Conservation (phyloP, 108 stramenopile species). For the Aurantiochytrium sp. region DNA sequence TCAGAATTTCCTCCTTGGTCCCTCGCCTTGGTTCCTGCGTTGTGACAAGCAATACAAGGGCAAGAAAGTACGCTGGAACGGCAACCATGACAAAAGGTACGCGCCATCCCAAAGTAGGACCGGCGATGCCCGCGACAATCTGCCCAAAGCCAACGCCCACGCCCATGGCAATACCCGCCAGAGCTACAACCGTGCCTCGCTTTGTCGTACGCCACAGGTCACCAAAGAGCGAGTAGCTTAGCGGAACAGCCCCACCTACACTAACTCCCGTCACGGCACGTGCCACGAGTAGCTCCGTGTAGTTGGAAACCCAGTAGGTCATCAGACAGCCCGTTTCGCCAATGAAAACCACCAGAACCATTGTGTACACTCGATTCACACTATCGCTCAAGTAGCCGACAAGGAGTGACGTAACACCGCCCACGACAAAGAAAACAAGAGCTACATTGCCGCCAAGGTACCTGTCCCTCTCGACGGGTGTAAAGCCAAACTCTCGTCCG, state of each 20-base stretch:
- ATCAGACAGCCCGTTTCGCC: not conserved
- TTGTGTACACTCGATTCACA: not conserved
- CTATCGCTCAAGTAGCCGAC: not conserved
- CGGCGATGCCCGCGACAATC: not conserved
- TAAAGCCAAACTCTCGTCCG: not conserved
- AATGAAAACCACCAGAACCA: not conserved
- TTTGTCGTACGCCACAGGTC: not conserved
- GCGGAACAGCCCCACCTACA: not conserved
- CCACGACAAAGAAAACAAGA: not conserved
- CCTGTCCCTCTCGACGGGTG: not conserved
- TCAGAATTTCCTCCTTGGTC: not conserved
- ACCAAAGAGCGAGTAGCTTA: not conserved
- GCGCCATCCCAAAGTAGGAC: not conserved
- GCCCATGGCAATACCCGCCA: not conserved
- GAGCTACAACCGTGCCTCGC: not conserved
- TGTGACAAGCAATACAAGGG: not conserved
- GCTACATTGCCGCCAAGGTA: not conserved
- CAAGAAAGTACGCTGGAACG: not conserved
- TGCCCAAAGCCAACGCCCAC: not conserved
- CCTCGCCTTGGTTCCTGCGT: not conserved
- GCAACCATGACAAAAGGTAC: not conserved
- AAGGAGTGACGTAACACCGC: not conserved
- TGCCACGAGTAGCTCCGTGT: not conserved
- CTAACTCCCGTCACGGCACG: not conserved
- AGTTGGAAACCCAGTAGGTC: not conserved